A percentile compares a stretch with the other conserved stretches of the same genome.
Evolutionary conservation across 805 yeast genomes (phyloP).

Genomic region (Sugiyamaella chiloensis): DNA sequence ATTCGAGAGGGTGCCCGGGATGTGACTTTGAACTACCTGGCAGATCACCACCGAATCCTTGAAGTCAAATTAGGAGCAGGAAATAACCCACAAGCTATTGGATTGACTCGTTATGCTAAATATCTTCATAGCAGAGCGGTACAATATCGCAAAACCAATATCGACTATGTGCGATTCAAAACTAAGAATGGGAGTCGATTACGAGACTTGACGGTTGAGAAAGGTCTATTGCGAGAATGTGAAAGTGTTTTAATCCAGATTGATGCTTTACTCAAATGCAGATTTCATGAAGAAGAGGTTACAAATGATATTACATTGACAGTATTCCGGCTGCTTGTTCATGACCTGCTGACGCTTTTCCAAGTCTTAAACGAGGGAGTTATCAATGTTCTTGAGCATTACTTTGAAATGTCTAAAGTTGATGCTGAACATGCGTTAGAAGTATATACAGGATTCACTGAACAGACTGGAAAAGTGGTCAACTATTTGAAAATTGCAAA

Average conservation of each 20-base stretch:
- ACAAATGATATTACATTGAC: constrained; percentile 81
- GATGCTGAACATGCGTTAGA: constrained; percentile 87
- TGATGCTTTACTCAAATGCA: constrained; percentile 67
- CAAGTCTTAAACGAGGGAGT: constrained; percentile 95
- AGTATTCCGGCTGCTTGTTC: constrained; percentile 84
- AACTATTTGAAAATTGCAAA: constrained; percentile 86
- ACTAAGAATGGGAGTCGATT: constrained; percentile 53
- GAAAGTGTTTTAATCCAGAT: constrained; percentile 85
- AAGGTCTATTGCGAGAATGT: constrained; percentile 78
- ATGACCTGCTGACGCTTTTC: constrained; percentile 79
- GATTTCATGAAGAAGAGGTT: constrained; percentile 67
- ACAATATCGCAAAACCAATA: constrained; percentile 52
- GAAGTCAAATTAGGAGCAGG: constrained; percentile 35
- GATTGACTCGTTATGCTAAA: constrained; percentile 60
- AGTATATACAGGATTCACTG: constrained; percentile 81
- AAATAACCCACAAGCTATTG: constrained; percentile 34
- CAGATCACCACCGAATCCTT: constrained; percentile 50
- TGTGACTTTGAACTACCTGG: constrained; percentile 61
- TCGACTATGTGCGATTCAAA: constrained; percentile 71
- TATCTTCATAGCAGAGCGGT: constrained; percentile 67
- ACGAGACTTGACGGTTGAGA: constrained; percentile 61
- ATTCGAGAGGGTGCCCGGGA: constrained; percentile 86
- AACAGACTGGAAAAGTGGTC: constrained; percentile 82
- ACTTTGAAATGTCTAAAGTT: constrained; percentile 81
- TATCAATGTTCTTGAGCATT: constrained; percentile 87